A percentile compares a stretch with the other conserved stretches of the same genome.
These are phyloP conservation scores for Astrothelium subdiscretum DNA, from an alignment of 495 filamentous ascomycete species.

Conservation along the genomic window DNA sequence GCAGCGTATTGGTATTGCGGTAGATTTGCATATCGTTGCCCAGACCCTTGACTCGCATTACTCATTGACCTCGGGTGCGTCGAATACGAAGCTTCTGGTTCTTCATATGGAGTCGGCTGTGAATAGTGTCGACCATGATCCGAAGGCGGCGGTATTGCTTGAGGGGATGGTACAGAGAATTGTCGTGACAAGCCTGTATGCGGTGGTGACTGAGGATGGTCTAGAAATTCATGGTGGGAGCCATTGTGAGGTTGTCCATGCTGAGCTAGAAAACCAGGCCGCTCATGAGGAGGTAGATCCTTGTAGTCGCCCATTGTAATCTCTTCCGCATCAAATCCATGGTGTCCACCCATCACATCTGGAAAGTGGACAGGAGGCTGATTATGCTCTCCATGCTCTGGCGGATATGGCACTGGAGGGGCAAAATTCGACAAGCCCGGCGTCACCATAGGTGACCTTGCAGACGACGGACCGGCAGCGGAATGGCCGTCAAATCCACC, in stretches of 20 bases:
- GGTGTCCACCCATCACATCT: not conserved
- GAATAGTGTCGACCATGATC: constrained; percentile 4
- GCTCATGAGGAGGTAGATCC: constrained; percentile 26
- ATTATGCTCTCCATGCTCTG: constrained; percentile 11
- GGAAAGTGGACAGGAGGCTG: constrained; percentile 5
- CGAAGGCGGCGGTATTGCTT: not conserved
- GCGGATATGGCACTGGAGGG: not conserved
- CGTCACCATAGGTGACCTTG: not conserved
- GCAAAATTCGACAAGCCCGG: constrained; percentile 1
- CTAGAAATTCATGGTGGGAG: not conserved
- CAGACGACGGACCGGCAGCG: not conserved
- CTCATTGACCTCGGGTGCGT: not conserved
- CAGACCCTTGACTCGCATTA: constrained; percentile 4
- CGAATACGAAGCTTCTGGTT: constrained; percentile 7
- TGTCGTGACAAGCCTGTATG: not conserved
- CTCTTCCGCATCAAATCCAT: constrained; percentile 4
- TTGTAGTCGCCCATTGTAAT: constrained; percentile 26
- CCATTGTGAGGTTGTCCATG: constrained; percentile 9
- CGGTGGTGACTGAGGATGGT: constrained; percentile 1
- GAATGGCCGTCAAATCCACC: not conserved
- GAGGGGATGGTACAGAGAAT: not conserved
- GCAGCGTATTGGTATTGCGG: constrained; percentile 22
- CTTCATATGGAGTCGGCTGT: not conserved
- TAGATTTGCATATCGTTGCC: constrained; percentile 10
- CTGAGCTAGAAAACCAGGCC: constrained; percentile 23